These are phyloP conservation scores for Plasmodium reichenowi DNA, from an alignment of 169 alveolate species.

Conservation along the genomic window DNA sequence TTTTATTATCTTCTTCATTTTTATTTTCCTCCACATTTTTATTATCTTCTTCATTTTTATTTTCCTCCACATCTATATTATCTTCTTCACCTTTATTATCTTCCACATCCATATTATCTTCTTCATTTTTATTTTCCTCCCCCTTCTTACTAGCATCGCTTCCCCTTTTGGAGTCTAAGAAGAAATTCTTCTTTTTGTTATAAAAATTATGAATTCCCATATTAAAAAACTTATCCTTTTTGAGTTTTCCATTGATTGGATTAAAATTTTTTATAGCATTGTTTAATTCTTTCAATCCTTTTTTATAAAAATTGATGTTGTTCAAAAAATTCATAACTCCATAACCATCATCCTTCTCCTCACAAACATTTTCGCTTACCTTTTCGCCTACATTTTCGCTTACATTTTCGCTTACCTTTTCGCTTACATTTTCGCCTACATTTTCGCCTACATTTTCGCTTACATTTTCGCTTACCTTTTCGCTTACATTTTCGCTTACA, in stretches of 20 bases:
- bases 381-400: background rate
- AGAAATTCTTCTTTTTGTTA: background rate
- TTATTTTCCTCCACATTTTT: too few species aligned
- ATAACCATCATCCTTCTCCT: slow-evolving; percentile 5
- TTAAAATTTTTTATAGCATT: slow-evolving; percentile 16
- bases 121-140: background rate
- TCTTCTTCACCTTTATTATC: background rate
- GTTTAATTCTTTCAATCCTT: slow-evolving; percentile 3
- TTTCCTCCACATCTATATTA: background rate
- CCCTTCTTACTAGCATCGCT: too few species aligned
- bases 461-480: too few species aligned
- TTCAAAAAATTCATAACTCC: slow-evolving; percentile 25
- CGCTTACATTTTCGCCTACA: too few species aligned
- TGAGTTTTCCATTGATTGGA: background rate
- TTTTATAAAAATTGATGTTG: slow-evolving; percentile 4
- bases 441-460: too few species aligned
- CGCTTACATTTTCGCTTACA: background rate
- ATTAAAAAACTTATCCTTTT: background rate
- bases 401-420: background rate
- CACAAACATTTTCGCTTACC: background rate
- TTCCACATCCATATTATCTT: background rate
- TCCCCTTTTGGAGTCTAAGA: background rate
- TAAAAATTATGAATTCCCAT: slow-evolving; percentile 17
- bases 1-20: too few species aligned
- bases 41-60: background rate